These are phyloP conservation scores for Eucalyptus paniculata DNA, from an alignment of 345 rosid species.

Conservation along the genomic window DNA sequence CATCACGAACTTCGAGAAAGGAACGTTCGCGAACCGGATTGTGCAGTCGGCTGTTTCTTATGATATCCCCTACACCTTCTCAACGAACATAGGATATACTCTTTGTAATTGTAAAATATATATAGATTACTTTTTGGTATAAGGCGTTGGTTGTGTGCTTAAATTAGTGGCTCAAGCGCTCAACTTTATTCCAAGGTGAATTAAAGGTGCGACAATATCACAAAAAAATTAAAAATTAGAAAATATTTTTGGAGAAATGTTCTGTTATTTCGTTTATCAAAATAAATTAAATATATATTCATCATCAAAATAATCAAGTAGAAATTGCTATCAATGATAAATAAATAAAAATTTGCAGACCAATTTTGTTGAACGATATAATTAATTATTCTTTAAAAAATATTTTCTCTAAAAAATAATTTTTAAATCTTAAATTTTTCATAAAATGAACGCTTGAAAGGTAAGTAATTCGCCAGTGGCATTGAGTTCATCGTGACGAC, in stretches of 20 bases:
- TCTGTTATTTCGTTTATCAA: accelerated
- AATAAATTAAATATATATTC: background rate
- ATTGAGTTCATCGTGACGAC: background rate
- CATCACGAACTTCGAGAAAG: background rate
- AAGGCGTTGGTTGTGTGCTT: background rate
- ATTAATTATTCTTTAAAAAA: background rate
- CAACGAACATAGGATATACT: background rate
- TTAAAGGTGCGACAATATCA: background rate
- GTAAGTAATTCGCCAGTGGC: no score
- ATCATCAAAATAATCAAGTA: background rate
- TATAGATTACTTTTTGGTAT: no score
- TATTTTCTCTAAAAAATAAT: background rate
- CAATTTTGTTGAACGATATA: background rate
- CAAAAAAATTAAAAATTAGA: background rate
- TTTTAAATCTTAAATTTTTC: background rate
- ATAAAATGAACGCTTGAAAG: background rate
- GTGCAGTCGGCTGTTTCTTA: background rate
- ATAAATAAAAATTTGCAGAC: no score
- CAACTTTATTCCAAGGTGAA: background rate
- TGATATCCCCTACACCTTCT: background rate
- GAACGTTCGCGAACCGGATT: background rate
- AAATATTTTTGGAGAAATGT: background rate
- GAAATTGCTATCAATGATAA: background rate
- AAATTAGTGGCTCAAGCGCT: background rate
- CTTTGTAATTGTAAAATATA: background rate